Evolutionary conservation across 371 early-diverging fungal genomes (phyloP), one percentile per base, ranked within the genome.

Genomic region (Haplosporangium sp.): DNA sequence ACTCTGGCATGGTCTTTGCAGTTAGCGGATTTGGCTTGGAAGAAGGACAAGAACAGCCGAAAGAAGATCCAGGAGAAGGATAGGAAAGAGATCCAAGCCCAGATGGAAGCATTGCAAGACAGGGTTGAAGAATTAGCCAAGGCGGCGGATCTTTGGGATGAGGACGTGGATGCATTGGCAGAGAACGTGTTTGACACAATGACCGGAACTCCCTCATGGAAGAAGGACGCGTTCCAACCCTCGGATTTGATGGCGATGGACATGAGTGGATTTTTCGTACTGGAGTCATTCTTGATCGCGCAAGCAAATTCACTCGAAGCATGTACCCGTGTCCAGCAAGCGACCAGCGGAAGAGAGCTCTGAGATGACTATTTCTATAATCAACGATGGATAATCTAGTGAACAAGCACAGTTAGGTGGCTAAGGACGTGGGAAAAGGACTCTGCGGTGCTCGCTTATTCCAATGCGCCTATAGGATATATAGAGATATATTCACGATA

Each of bases 231-330:
- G 29, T 29, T 29, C 29, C 29, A 29, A 4, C 29, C 29, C 29
- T 29, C 29, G 29, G 29, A 29, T 29, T 29, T 29, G 29, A 29
- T 29, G 29, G 29, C 29, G 29, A 29, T 29, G 29, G 29, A 4
- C 29, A 29, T 29, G 29, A 29, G 23, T 9, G 68, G 54, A 13
- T 36, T 61, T 1, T 38, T 46, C 37, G 55, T 55, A 43, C 20
- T 61, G 9, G 40, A 61, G 7, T 62, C 68, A 18, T 61, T 68
- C 36, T 42, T 68, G 56, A 47, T 42, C 18, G 62, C 56, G 29
- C 61, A 61, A 38, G 61, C 62, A 10, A 61, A 61, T 36, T 55
- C 61, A 8, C 55, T 68, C 9, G 42, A 68, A 50, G 68, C 62
- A 5, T 68, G 68, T 50, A 51, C 43, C 1, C 55, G 50, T 20